phyloP scores from a whole-genome alignment of 2,329 filamentous ascomycete genomes.

The Falciphora oryzae region DNA sequence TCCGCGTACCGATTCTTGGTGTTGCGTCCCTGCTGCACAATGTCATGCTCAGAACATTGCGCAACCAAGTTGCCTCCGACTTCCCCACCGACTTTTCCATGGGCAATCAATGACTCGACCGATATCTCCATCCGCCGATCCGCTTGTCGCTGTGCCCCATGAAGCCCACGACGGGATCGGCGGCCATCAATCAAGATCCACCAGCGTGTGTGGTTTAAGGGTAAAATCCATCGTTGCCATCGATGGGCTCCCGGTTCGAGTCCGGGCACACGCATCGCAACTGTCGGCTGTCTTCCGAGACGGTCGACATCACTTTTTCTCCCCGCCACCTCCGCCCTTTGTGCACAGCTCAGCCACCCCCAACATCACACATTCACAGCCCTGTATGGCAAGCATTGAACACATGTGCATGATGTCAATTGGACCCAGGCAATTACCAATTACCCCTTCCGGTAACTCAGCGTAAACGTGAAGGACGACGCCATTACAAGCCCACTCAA shows the following conservation, averaged over 20 bases:
- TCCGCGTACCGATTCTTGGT: too few relatives aligned
- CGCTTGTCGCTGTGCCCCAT: neutral
- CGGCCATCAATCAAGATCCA: neutral
- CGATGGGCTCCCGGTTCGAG: conserved; percentile 31
- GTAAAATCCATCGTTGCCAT: conserved; percentile 50
- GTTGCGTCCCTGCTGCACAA: too few relatives aligned
- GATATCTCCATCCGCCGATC: neutral
- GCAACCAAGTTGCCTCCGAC: too few relatives aligned
- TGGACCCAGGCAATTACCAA: too few relatives aligned
- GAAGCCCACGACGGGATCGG: neutral
- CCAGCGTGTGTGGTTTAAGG: neutral
- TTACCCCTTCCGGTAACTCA: too few relatives aligned
- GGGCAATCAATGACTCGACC: too few relatives aligned
- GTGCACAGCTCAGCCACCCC: neutral
- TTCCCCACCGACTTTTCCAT: neutral
- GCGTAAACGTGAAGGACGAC: neutral
- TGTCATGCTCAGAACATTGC: too few relatives aligned
- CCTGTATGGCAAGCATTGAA: too few relatives aligned
- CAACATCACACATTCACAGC: too few relatives aligned
- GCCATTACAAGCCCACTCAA: neutral
- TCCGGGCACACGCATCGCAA: neutral
- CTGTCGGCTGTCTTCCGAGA: too few relatives aligned
- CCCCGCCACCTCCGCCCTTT: neutral
- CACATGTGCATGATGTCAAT: too few relatives aligned
- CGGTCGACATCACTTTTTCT: too few relatives aligned